These are phyloP conservation scores for Cymbidium sinense DNA, from an alignment of 106 monocot genomes.

Conservation along the genomic window DNA sequence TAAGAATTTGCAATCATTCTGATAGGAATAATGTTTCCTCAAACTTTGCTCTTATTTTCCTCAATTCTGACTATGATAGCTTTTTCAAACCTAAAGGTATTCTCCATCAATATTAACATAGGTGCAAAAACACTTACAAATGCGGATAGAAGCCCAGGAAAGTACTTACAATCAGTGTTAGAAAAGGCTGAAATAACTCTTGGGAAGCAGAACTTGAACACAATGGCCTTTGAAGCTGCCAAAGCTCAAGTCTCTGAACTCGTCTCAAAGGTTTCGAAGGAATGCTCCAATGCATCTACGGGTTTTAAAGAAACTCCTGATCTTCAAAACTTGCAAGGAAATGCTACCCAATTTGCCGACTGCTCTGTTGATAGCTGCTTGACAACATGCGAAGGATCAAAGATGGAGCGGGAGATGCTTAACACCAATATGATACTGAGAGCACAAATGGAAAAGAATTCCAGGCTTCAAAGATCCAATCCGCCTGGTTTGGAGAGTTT, in stretches of 20 bases:
- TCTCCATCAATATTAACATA: conserved; percentile 10
- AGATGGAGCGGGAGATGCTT: conserved; percentile 42
- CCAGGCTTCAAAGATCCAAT: conserved; percentile 12
- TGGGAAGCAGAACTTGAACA: conserved; percentile 39
- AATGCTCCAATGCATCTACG: too few species aligned
- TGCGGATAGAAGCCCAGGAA: conserved; percentile 75
- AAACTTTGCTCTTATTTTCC: too few species aligned
- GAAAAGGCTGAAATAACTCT: conserved; percentile 86
- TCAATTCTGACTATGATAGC: too few species aligned
- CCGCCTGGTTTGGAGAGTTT: conserved; percentile 16
- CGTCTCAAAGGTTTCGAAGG: too few species aligned
- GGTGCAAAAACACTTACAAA: conserved; percentile 64
- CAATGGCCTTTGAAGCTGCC: conserved; percentile 34
- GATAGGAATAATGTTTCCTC: too few species aligned
- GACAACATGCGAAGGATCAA: conserved; percentile 53
- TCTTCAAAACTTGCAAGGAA: conserved; percentile 10
- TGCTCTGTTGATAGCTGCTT: conserved; percentile 78
- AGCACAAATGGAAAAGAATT: neutral
- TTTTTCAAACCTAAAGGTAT: neutral
- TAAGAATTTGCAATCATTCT: too few species aligned
- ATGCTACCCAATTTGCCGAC: conserved; percentile 17
- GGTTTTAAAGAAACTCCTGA: conserved; percentile 21
- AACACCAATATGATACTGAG: neutral
- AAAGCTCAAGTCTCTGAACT: conserved; percentile 47
- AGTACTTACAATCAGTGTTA: conserved; percentile 67